These are phyloP conservation scores for Apiospora marii DNA, from an alignment of 2,329 filamentous ascomycete species.

Conservation along the genomic window DNA sequence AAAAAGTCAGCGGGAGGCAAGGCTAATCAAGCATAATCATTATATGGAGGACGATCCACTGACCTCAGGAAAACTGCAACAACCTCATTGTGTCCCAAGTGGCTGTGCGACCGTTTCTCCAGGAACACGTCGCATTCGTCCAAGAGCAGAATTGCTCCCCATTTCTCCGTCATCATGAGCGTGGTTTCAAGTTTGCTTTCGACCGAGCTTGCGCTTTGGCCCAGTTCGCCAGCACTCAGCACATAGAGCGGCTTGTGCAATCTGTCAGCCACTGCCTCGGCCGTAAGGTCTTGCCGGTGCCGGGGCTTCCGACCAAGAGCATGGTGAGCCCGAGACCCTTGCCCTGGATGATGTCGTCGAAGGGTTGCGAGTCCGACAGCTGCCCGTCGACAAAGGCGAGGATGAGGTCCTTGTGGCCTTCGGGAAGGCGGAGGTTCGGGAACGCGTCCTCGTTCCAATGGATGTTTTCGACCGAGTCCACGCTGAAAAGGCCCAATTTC, in stretches of 20 bases:
- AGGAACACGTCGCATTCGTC: slow-evolving; percentile 43
- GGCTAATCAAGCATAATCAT: too few relatives aligned
- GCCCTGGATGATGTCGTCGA: slow-evolving; percentile 30
- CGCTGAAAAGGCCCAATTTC: slow-evolving; percentile 22
- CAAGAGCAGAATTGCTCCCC: slow-evolving; percentile 46
- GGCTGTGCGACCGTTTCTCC: slow-evolving; percentile 40
- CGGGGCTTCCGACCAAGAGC: slow-evolving; percentile 52
- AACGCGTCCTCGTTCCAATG: slow-evolving; percentile 59
- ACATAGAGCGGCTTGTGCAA: slow-evolving; percentile 43
- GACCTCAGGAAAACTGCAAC: slow-evolving; percentile 30
- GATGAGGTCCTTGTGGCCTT: slow-evolving; percentile 59
- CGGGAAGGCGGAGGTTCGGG: slow-evolving; percentile 55
- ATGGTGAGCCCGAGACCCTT: slow-evolving; percentile 50
- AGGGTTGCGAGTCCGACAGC: background rate
- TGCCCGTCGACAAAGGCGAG: slow-evolving; percentile 47
- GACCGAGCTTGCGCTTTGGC: slow-evolving; percentile 33
- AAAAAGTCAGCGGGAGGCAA: background rate
- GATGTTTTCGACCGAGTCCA: slow-evolving; percentile 54
- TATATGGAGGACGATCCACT: too few relatives aligned
- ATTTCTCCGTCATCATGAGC: slow-evolving; percentile 47
- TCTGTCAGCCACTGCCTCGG: slow-evolving; percentile 47
- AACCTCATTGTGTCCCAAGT: background rate
- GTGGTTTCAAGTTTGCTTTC: slow-evolving; percentile 38
- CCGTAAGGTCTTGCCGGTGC: slow-evolving; percentile 51
- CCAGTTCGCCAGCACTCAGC: slow-evolving; percentile 42